These are phyloP conservation scores for Cocos nucifera DNA, from an alignment of 176 grass and related monocot species.

Conservation along the genomic window DNA sequence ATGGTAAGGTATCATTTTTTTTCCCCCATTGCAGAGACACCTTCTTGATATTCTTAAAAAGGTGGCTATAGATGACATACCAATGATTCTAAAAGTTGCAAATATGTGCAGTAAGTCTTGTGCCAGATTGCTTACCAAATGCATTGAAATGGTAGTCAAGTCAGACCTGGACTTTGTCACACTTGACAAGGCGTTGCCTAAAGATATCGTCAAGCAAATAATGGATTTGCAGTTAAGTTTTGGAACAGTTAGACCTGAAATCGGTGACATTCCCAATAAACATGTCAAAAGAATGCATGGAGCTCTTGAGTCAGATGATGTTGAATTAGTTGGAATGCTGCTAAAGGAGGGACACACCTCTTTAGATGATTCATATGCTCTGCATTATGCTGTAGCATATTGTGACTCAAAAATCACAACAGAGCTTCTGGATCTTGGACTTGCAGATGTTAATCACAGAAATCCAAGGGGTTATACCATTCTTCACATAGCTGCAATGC, in stretches of 20 bases:
- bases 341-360: conserved; percentile 72
- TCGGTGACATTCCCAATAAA: conserved; percentile 41
- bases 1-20: not conserved
- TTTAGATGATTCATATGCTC: conserved; percentile 75
- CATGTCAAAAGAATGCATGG: conserved; percentile 62
- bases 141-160: conserved; percentile 47
- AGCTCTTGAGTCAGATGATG: conserved; percentile 75
- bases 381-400: conserved; percentile 87
- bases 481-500: conserved; percentile 68
- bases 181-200: conserved; percentile 58
- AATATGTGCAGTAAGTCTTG: conserved; percentile 59
- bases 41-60: conserved; percentile 81
- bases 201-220: conserved; percentile 51
- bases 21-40: conserved; percentile 37
- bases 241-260: conserved; percentile 32
- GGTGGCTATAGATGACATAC: conserved; percentile 56
- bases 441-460: conserved; percentile 81
- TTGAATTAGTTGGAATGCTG: conserved; percentile 83
- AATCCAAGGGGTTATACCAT: conserved; percentile 78
- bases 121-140: conserved; percentile 38
- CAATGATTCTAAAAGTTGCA: conserved; percentile 58
- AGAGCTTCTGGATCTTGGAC: conserved; percentile 67
- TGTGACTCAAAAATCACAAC: conserved; percentile 85
- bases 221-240: conserved; percentile 34
- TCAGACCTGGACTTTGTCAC: conserved; percentile 64